A percentile compares a stretch with the other conserved stretches of the same genome.
phyloP scores from a whole-genome alignment of 768 basidiomycete genomes.

The Strobilomyces echinocephalus region DNA sequence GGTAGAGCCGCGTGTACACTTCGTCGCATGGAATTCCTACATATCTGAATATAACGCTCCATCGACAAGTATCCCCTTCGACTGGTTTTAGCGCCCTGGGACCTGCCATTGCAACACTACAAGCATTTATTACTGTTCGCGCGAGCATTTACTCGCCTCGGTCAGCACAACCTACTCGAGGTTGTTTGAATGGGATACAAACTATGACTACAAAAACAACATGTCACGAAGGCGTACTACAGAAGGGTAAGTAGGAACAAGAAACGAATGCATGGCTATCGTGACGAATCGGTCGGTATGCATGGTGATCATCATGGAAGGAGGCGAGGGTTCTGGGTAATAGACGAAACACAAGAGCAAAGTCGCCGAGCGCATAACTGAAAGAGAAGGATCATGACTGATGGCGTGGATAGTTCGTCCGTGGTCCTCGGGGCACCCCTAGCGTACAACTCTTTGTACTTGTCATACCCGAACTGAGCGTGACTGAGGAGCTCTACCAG shows the following conservation, averaged over 20 bases:
- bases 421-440: neutral
- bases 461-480: neutral
- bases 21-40: constrained; percentile 1
- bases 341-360: neutral
- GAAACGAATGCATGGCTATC: too few species aligned
- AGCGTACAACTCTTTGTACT: neutral
- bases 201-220: too few species aligned
- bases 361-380: neutral
- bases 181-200: too few species aligned
- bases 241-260: too few species aligned
- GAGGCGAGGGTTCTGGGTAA: neutral
- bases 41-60: constrained; percentile 6
- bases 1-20: constrained; percentile 17
- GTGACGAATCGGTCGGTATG: too few species aligned
- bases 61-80: neutral
- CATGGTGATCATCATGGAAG: neutral
- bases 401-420: neutral
- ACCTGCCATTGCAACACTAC: too few species aligned
- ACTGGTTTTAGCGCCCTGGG: neutral
- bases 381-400: too few species aligned
- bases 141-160: too few species aligned
- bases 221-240: too few species aligned
- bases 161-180: too few species aligned
- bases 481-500: neutral
- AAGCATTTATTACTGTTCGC: too few species aligned